A percentile compares a stretch with the other conserved stretches of the same genome.
Conservation (phyloP, 1,284 basidiomycete genomes). For the Austroboletus novae-zelandiae region DNA sequence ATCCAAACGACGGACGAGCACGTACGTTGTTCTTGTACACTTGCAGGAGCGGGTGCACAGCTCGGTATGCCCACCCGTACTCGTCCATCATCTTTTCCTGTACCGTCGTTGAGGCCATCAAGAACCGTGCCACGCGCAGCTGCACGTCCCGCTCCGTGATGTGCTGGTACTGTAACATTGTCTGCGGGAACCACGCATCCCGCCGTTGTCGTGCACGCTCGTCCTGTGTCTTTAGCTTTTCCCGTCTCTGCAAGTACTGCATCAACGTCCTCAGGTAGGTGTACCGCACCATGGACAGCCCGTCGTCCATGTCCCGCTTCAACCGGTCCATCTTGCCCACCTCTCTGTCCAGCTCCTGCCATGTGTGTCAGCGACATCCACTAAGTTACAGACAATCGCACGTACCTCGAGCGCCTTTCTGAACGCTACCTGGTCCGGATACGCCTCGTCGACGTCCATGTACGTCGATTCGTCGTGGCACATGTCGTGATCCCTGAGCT, state of each 20-base stretch:
- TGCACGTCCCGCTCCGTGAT: constrained; percentile 45
- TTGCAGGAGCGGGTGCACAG: constrained; percentile 41
- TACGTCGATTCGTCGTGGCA: constrained; percentile 32
- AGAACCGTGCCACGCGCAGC: constrained; percentile 50
- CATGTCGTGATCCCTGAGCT: constrained; percentile 35
- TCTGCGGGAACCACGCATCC: constrained; percentile 50
- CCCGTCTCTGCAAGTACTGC: constrained; percentile 32
- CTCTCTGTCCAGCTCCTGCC: constrained; percentile 30
- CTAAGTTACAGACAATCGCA: neutral
- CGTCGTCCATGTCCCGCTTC: constrained; percentile 35
- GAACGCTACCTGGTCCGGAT: constrained; percentile 23
- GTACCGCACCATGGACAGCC: constrained; percentile 42
- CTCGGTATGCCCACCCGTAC: constrained; percentile 52
- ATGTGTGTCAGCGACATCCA: neutral
- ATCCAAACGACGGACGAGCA: neutral
- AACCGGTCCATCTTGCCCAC: constrained; percentile 20
- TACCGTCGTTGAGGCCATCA: constrained; percentile 36
- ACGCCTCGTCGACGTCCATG: constrained; percentile 30
- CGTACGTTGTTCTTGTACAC: constrained; percentile 43
- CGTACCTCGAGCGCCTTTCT: constrained; percentile 29
- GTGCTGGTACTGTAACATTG: constrained; percentile 43
- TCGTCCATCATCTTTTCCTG: constrained; percentile 50
- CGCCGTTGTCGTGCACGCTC: constrained; percentile 29
- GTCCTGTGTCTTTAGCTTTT: constrained; percentile 21
- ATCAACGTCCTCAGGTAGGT: constrained; percentile 39